A percentile compares a stretch with the other conserved stretches of the same genome.
Evolutionary conservation across 23 red algal genomes (phyloP).

Genomic region (Gracilariopsis chorda): DNA sequence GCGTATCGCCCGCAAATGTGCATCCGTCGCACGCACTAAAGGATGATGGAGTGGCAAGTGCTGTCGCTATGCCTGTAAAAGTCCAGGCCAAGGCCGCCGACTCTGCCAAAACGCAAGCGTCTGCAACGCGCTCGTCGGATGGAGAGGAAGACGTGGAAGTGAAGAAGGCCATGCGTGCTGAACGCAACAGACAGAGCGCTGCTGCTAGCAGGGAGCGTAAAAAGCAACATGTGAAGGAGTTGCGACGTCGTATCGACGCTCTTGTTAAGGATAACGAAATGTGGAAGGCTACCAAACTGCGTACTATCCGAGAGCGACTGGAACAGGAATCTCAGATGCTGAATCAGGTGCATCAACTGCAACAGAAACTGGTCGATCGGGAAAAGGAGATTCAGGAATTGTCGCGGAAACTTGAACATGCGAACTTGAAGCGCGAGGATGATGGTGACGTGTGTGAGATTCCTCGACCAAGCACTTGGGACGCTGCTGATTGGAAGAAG

Average conservation of each 20-base stretch:
- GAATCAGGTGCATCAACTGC: conserved; percentile 61
- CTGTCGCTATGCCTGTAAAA: not conserved
- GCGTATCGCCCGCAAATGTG: not conserved
- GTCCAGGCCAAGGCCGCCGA: not conserved
- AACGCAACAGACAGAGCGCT: conserved; percentile 94
- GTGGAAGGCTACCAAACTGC: conserved; percentile 70
- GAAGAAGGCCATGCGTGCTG: conserved; percentile 83
- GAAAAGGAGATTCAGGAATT: conserved; percentile 57
- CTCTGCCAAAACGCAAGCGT: not conserved
- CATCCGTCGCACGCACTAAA: too few relatives aligned
- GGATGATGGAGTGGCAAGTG: not conserved
- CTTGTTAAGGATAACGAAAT: conserved; percentile 79
- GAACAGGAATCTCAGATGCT: conserved; percentile 49
- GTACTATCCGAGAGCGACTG: conserved; percentile 46
- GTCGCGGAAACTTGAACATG: conserved; percentile 18
- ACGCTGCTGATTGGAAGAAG: conserved; percentile 6
- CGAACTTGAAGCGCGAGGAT: not conserved
- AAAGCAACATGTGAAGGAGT: conserved; percentile 83
- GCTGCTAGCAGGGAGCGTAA: conserved; percentile 90
- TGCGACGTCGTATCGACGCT: conserved; percentile 68
- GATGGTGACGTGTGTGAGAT: not conserved
- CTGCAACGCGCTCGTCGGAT: not conserved
- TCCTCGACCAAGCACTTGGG: conserved; percentile 52
- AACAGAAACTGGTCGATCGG: conserved; percentile 48
- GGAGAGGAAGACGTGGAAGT: conserved; percentile 39